phyloP scores from a whole-genome alignment of 371 early-diverging fungal genomes.

The Mucor racemosus region DNA sequence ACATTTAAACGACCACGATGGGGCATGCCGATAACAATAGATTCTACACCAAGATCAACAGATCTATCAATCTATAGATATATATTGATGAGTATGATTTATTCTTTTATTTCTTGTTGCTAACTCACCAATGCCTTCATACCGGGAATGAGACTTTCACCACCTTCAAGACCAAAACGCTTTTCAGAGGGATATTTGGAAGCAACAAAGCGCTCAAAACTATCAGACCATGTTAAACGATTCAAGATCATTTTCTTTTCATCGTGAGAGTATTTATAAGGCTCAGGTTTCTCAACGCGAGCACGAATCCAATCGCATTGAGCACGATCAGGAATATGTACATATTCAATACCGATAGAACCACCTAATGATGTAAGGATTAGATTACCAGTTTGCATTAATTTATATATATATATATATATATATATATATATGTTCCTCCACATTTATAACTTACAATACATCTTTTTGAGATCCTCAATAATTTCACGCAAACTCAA shows the following conservation, averaged over 20 bases:
- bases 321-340: constrained; percentile 95
- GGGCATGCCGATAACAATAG: constrained; percentile 97
- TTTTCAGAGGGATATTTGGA: constrained; percentile 95
- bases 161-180: constrained; percentile 97
- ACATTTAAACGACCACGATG: constrained; percentile 98
- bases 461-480: constrained; percentile 77
- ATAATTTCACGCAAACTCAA: constrained; percentile 92
- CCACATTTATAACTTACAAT: constrained; percentile 58
- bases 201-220: constrained; percentile 94
- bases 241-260: constrained; percentile 92
- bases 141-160: constrained; percentile 95
- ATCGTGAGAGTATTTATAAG: constrained; percentile 83
- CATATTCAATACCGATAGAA: constrained; percentile 95
- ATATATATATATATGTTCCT: too few species aligned
- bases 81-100: background rate
- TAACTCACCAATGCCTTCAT: constrained; percentile 90
- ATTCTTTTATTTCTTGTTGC: background rate
- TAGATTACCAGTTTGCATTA: background rate
- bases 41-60: constrained; percentile 91
- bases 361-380: constrained; percentile 42
- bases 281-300: constrained; percentile 87
- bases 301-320: constrained; percentile 97
- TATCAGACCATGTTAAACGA: constrained; percentile 95
- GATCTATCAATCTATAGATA: constrained; percentile 80
- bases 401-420: too few species aligned